These are phyloP conservation scores for Penicillium crustosum DNA, from an alignment of 2,329 filamentous ascomycete genomes.

Conservation along the genomic window DNA sequence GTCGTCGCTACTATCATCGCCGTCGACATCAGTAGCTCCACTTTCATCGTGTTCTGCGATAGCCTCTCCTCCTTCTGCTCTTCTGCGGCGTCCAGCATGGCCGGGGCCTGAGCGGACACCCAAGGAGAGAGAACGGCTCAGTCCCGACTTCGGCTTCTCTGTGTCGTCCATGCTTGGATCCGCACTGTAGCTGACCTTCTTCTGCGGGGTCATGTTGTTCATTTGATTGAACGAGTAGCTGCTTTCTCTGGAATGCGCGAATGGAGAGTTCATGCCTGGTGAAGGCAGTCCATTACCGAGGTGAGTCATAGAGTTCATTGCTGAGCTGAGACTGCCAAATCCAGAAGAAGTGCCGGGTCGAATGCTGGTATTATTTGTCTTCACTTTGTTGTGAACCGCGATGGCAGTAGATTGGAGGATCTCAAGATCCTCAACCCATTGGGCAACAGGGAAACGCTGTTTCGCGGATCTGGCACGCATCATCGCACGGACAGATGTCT, in stretches of 20 bases:
- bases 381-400: slow-evolving; percentile 51
- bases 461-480: slow-evolving; percentile 66
- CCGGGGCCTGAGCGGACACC: slow-evolving; percentile 47
- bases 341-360: slow-evolving; percentile 45
- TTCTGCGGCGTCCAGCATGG: slow-evolving; percentile 34
- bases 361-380: slow-evolving; percentile 31
- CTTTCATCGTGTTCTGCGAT: slow-evolving; percentile 21
- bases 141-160: slow-evolving; percentile 34
- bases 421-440: slow-evolving; percentile 66
- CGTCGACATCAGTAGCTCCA: slow-evolving; percentile 24
- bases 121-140: slow-evolving; percentile 44
- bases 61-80: slow-evolving; percentile 12
- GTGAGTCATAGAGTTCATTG: slow-evolving; percentile 11
- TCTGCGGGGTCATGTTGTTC: slow-evolving; percentile 34
- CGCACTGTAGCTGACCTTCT: slow-evolving; percentile 41
- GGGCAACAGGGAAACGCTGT: slow-evolving; percentile 66
- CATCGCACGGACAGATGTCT: slow-evolving; percentile 55
- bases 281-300: slow-evolving; percentile 22
- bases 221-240: slow-evolving; percentile 33
- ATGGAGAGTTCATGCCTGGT: slow-evolving; percentile 30
- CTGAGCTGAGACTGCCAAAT: slow-evolving; percentile 37
- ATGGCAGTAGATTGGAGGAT: slow-evolving; percentile 62
- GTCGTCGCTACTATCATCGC: slow-evolving; percentile 39
- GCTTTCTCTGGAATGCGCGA: slow-evolving; percentile 22
- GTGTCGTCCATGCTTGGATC: slow-evolving; percentile 34